Percentiles rank a stretch among this genome's conserved stretches.
These are phyloP conservation scores for Sphagnum contortum DNA, from an alignment of 225 moss, liverwort and hornwort genomes.

Conservation along the genomic window DNA sequence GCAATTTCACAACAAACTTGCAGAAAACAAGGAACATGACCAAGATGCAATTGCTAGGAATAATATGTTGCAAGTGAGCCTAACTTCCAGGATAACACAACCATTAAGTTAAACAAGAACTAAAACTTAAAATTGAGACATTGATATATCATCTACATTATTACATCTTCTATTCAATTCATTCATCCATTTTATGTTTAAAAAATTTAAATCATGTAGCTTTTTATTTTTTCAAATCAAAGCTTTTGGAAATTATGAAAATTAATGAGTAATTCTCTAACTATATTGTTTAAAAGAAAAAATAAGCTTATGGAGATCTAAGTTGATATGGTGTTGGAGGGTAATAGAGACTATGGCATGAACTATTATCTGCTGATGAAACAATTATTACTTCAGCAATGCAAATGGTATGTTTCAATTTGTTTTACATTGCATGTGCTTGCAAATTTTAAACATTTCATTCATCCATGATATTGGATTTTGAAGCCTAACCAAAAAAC, in stretches of 20 bases:
- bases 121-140: not conserved
- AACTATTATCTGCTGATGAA: too few relatives aligned
- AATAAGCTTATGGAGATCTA: not conserved
- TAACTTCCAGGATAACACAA: not conserved
- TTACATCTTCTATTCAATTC: not conserved
- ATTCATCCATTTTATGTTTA: not conserved
- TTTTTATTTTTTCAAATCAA: not conserved
- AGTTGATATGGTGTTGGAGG: too few relatives aligned
- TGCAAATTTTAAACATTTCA: constrained; percentile 20
- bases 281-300: not conserved
- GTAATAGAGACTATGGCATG: too few relatives aligned
- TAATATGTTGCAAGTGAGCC: constrained; percentile 8
- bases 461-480: not conserved
- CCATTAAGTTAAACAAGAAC: not conserved
- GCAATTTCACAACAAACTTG: constrained; percentile 30
- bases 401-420: not conserved
- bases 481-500: too few relatives aligned
- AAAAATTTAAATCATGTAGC: not conserved
- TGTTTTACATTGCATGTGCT: not conserved
- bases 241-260: not conserved
- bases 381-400: too few relatives aligned
- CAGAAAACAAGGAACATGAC: constrained; percentile 11
- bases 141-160: not conserved
- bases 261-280: not conserved
- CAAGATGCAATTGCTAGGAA: constrained; percentile 8